A percentile compares a stretch with the other conserved stretches of the same genome.
Conservation (phyloP, 1,284 basidiomycete genomes). For the Apiotrichum montevideense region DNA sequence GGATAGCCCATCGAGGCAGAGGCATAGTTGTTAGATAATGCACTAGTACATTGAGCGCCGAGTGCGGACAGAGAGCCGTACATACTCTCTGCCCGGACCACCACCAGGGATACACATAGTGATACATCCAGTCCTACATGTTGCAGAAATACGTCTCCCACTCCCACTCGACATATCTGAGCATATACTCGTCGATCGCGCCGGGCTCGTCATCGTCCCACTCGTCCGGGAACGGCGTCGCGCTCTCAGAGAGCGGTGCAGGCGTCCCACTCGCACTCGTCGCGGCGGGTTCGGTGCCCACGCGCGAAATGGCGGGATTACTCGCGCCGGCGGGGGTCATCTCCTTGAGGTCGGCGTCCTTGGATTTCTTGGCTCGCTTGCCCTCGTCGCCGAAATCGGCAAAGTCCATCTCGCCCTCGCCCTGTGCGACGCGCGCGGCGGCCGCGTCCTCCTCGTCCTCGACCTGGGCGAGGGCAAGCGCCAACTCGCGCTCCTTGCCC, state of each 20-base stretch:
- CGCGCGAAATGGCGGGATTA: slow-evolving; percentile 2
- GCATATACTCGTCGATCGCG: slow-evolving; percentile 74
- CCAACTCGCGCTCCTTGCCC: slow-evolving; percentile 50
- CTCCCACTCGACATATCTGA: slow-evolving; percentile 65
- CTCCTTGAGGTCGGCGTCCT: slow-evolving; percentile 4
- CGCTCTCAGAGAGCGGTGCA: slow-evolving; percentile 44
- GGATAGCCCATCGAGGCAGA: no score
- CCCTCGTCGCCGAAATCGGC: slow-evolving; percentile 61
- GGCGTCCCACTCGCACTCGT: slow-evolving; percentile 1
- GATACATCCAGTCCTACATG: background rate
- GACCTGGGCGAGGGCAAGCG: slow-evolving; percentile 68
- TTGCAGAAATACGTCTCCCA: slow-evolving; percentile 60
- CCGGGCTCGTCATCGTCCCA: slow-evolving; percentile 50
- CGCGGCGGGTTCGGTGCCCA: background rate
- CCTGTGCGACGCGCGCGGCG: slow-evolving; percentile 70
- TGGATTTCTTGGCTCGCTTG: background rate
- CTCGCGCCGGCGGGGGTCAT: background rate
- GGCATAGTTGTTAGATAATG: no score
- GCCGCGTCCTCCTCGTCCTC: slow-evolving; percentile 82
- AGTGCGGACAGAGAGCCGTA: background rate
- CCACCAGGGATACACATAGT: background rate
- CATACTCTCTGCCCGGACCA: background rate
- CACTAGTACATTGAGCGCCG: no score
- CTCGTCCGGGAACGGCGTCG: slow-evolving; percentile 11
- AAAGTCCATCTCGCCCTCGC: slow-evolving; percentile 73